Evolutionary conservation across 805 yeast species (phyloP), one percentile per base, ranked within the genome.

Genomic region (Wickerhamomyces subpelliculosus): DNA sequence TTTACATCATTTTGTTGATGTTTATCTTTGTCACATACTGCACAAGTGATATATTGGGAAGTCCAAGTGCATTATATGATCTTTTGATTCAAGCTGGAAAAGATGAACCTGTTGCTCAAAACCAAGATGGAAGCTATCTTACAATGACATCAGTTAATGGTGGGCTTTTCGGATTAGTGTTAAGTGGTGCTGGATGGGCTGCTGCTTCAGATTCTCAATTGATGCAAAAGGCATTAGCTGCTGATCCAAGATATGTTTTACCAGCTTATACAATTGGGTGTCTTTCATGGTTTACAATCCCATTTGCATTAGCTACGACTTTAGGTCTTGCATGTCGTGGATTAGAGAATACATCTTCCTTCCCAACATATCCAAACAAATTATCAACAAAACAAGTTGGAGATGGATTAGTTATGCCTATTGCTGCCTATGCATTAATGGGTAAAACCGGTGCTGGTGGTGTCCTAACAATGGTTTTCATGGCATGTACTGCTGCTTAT

Each of bases 81-180:
- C 44, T 70, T 33, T 44, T 70, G 20, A 46, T 52, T 18, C 68
- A 61, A 37, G 61, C 57, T 2, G 58, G 57, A n/a, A 48, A 48
- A 12, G 48, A 43, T 3, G 45, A 45, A 36, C 70, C 70, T 4
- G 74, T 80, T 20, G 68, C 60, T n/a, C 93, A 94, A 28, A 87
- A 87, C 57, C 80, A 86, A 2, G 78, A 74, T 3, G 96, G 96
- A 36, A 81, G 88, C 4, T 87, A 79, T 54, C 67, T 87, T 52
- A 87, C 96, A 24, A 81, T 87, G 87, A 72, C 77, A 49, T 42
- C 48, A 21, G 33, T 54, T 5, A 47, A 55, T 12, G 67, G 62
- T 12, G 45, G 48, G 9, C 52, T 57, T 32, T 65, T 55, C 39
- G 42, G 65, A 17, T 43, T 57, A 4, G 58, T 58, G 7, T 44